A percentile compares a stretch with the other conserved stretches of the same genome.
Evolutionary conservation across 2,329 filamentous ascomycete genomes (phyloP).

Genomic region (Claviceps paspali): DNA sequence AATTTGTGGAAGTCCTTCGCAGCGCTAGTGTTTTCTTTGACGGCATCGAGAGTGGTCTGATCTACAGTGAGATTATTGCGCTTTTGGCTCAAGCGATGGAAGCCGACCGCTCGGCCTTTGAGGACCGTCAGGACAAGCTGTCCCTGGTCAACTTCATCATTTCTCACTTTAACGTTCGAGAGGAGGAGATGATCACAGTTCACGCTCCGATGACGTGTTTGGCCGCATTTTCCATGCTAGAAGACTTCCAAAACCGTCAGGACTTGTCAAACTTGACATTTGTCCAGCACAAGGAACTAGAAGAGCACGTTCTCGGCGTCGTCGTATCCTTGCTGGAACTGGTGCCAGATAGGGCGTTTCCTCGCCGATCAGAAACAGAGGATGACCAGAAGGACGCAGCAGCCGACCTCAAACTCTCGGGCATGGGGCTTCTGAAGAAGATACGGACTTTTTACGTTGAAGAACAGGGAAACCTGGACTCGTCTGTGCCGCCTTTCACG

Average conservation of each 20-base stretch:
- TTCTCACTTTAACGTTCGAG: conserved; percentile 76
- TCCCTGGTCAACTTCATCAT: conserved; percentile 69
- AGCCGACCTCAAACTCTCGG: conserved; percentile 10
- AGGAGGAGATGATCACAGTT: conserved; percentile 86
- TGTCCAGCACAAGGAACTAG: conserved; percentile 16
- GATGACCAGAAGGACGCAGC: conserved; percentile 4
- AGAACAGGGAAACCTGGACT: conserved; percentile 55
- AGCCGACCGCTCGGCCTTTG: conserved; percentile 24
- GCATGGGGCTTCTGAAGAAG: conserved; percentile 39
- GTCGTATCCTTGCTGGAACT: conserved; percentile 44
- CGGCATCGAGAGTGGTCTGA: conserved; percentile 84
- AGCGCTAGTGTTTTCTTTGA: conserved; percentile 96
- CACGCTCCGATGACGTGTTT: conserved; percentile 60
- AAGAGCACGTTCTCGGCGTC: conserved; percentile 28
- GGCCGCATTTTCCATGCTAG: conserved; percentile 47
- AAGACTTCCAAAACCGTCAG: conserved; percentile 31
- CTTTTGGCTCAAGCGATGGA: conserved; percentile 48
- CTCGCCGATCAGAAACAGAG: conserved; percentile 9
- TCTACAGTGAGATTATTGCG: conserved; percentile 69
- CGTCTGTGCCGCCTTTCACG: conserved; percentile 42
- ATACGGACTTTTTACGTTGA: conserved; percentile 53
- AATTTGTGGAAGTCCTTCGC: conserved; percentile 74
- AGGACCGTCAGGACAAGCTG: conserved; percentile 46
- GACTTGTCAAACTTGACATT: conserved; percentile 17
- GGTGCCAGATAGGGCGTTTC: conserved; percentile 49